Conservation (phyloP, 2,329 filamentous ascomycete species). For the Claviceps fusiformis region DNA sequence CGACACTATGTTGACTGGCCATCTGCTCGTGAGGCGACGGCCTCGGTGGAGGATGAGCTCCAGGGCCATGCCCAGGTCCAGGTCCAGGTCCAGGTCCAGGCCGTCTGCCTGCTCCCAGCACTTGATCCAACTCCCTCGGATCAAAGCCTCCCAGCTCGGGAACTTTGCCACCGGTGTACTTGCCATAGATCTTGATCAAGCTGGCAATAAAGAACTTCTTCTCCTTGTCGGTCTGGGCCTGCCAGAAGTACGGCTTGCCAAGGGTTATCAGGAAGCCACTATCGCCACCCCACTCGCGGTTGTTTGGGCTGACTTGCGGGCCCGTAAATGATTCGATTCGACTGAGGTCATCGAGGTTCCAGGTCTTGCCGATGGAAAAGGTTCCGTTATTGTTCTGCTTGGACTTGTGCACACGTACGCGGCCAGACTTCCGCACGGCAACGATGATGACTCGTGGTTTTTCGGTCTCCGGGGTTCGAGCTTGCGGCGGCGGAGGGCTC, state of each 20-base stretch:
- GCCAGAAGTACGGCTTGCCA: constrained; percentile 94
- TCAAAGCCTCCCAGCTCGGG: constrained; percentile 78
- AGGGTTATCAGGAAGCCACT: constrained; percentile 80
- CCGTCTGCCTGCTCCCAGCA: constrained; percentile 46
- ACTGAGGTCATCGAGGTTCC: constrained; percentile 83
- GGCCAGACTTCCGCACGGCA: constrained; percentile 79
- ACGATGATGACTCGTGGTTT: constrained; percentile 89
- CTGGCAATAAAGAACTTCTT: constrained; percentile 98
- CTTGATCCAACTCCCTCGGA: constrained; percentile 59
- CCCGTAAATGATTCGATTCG: constrained; percentile 72
- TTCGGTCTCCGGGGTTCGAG: constrained; percentile 56
- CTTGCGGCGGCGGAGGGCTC: constrained; percentile 67
- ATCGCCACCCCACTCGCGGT: constrained; percentile 67
- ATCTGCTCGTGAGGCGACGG: constrained; percentile 15
- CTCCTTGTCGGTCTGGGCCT: constrained; percentile 84
- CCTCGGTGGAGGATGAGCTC: constrained; percentile 9
- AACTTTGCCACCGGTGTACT: constrained; percentile 78
- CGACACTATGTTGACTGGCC: constrained; percentile 10
- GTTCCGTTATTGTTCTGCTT: constrained; percentile 87
- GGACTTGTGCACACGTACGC: constrained; percentile 92
- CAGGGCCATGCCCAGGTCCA: constrained; percentile 14
- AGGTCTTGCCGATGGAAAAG: constrained; percentile 97
- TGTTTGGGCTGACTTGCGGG: constrained; percentile 38
- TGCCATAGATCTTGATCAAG: constrained; percentile 88
- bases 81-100: constrained; percentile 17